phyloP scores from a whole-genome alignment of 2,329 filamentous ascomycete species.

The Phoma herbarum region DNA sequence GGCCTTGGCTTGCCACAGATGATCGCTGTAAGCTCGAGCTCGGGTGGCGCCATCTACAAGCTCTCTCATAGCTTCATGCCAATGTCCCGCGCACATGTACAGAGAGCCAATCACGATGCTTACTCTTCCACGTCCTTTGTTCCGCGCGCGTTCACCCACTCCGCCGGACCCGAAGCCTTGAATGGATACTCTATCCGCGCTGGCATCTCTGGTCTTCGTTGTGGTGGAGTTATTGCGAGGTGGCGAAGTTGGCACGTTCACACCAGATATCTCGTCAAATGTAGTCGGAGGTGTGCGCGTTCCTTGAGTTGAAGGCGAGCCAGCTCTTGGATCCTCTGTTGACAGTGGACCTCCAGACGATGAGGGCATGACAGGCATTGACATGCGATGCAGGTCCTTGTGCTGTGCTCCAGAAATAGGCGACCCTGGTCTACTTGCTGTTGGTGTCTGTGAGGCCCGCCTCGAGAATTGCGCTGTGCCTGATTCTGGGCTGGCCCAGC shows the following conservation, averaged over 20 bases:
- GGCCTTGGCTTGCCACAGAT: slow-evolving; percentile 97
- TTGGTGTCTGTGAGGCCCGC: slow-evolving; percentile 45
- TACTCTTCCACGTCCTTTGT: slow-evolving; percentile 81
- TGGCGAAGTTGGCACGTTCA: slow-evolving; percentile 50
- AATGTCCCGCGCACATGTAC: slow-evolving; percentile 88
- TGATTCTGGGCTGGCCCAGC: slow-evolving; percentile 42
- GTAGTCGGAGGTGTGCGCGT: slow-evolving; percentile 57
- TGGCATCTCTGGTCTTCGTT: slow-evolving; percentile 59
- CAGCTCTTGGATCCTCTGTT: slow-evolving; percentile 38
- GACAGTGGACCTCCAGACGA: slow-evolving; percentile 34
- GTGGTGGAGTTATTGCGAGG: slow-evolving; percentile 52
- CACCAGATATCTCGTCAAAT: slow-evolving; percentile 55
- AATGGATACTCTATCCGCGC: slow-evolving; percentile 69
- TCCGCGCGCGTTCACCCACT: slow-evolving; percentile 78
- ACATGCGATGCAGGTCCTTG: slow-evolving; percentile 75
- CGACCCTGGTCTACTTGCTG: slow-evolving; percentile 40
- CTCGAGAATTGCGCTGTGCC: slow-evolving; percentile 33
- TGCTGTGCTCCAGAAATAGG: slow-evolving; percentile 57
- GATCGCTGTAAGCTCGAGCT: slow-evolving; percentile 83
- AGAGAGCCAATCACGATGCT: slow-evolving; percentile 83
- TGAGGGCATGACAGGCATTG: slow-evolving; percentile 73
- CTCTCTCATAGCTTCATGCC: slow-evolving; percentile 86
- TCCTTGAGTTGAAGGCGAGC: slow-evolving; percentile 40
- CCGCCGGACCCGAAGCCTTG: slow-evolving; percentile 72
- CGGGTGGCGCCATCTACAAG: slow-evolving; percentile 80